phyloP scores from a whole-genome alignment of 176 grass and related monocot genomes.

The bread wheat (Triticum aestivum) region IWGSC_CS_RefSeq_v2.1 NC_057803.1:146764230-146764729 shows the following conservation, averaged over 20 bases:
- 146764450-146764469: neutral
- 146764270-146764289: neutral
- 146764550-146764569: constrained; percentile 12
- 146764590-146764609: neutral
- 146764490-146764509: neutral
- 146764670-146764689: neutral
- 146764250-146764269: neutral
- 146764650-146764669: neutral
- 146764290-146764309: neutral
- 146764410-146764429: neutral
- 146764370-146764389: neutral
- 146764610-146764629: neutral
- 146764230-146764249: neutral
- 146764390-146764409: constrained; percentile 21
- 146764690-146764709: constrained; percentile 35
- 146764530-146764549: neutral
- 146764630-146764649: constrained; percentile 3
- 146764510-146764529: no score
- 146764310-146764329: neutral
- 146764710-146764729: neutral
- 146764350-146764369: constrained; percentile 23
- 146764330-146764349: neutral
- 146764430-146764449: neutral
- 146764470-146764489: neutral
- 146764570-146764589: neutral